A percentile compares a stretch with the other conserved stretches of the same genome.
Evolutionary conservation across 202 grass and related monocot genomes (phyloP).

Genomic region (Setaria viridis): DNA sequence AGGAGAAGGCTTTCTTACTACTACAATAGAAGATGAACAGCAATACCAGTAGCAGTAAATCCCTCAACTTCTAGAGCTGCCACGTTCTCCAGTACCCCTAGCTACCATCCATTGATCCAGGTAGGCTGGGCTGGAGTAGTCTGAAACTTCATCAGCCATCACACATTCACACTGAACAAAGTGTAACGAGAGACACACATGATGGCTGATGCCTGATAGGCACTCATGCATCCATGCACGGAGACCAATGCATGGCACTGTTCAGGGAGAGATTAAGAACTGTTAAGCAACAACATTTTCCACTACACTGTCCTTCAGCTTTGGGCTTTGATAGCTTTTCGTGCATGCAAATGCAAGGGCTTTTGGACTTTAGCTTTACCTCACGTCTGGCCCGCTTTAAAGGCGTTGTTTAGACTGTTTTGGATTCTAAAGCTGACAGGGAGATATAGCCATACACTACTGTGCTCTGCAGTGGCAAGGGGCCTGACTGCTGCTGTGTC

Average conservation of each 20-base stretch:
- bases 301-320: neutral
- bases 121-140: neutral
- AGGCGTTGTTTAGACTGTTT: conserved; percentile 52
- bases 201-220: neutral
- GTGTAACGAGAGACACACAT: neutral
- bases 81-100: conserved; percentile 9
- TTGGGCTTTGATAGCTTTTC: conserved; percentile 48
- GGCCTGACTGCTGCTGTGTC: conserved; percentile 19
- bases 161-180: neutral
- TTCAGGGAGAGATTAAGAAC: neutral
- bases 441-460: too few species aligned
- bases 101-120: neutral
- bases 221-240: conserved; percentile 29
- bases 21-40: neutral
- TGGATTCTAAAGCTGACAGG: conserved; percentile 52
- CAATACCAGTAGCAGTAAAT: neutral
- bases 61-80: neutral
- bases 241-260: conserved; percentile 49
- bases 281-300: neutral
- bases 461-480: neutral
- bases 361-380: conserved; percentile 54
- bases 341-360: conserved; percentile 7
- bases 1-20: neutral
- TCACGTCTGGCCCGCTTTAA: conserved; percentile 46
- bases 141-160: conserved; percentile 1